Base-by-base conservation (phyloP, 2,329 filamentous ascomycete genomes). In the Arthrobotrys entomopaga region DNA sequence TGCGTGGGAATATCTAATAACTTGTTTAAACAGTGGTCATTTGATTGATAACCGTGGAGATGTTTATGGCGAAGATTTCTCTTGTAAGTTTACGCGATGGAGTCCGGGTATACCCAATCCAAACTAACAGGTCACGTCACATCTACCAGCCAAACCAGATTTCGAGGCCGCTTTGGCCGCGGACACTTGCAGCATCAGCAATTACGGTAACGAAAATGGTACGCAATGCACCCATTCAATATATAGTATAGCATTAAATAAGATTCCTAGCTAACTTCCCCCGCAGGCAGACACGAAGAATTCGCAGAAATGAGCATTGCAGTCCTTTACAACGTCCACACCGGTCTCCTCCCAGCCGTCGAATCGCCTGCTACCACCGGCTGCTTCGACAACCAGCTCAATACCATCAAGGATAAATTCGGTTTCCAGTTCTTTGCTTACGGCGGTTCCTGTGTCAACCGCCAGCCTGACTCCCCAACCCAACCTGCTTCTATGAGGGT, bases 271-370 rank as follows among this genome's bases (percentile, higher is more conserved):
- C 20, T n/a, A 13, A 16, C 11, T 11, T 5, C 19, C 42, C 22
- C 5, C 10, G 2, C 13, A 52, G 65, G 65, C 15, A 58, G 65
- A 29, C 65, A 70, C 52, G 65, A 70, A 53, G 65, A 63, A 64
- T 70, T 70, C 13, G 65, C 58, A 2, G 65, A 70, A 53, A 63
- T 70, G 52, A 70, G 65, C 29, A 53, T 70, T 20, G 65, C 43
- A 1, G 58, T 58, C 20, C 58, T 70, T 22, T 70, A 70, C 29
- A 63, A 70, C 19, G 52, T 70, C 16, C 52, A 58, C n/a, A 70
- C 65, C 15, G 58, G 58, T 46, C 49, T 58, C 26, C 43, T 70
- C 4, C 58, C 65, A 48, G 57, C 65, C n/a, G 65, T 64, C 22
- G 58, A 26, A 10, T 49, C 65, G 15, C 24, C 40, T n/a, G 65